Evolutionary conservation across 768 basidiomycete genomes (phyloP).

Genomic region (Mrakia frigida): DNA sequence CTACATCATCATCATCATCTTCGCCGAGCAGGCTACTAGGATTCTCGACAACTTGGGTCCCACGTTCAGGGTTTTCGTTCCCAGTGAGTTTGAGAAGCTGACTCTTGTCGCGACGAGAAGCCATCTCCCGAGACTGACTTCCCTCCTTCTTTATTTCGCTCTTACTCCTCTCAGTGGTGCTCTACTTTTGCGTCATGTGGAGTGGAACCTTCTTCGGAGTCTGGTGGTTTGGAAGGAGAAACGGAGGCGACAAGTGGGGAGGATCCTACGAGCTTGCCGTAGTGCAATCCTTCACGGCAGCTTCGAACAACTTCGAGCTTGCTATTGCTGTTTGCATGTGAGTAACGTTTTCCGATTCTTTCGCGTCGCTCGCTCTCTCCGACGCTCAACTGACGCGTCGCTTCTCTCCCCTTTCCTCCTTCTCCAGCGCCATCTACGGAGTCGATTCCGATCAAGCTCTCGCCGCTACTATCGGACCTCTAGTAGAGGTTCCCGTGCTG

Average conservation of each 20-base stretch:
- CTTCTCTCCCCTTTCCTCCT: neutral
- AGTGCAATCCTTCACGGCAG: conserved; percentile 64
- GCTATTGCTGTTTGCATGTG: conserved; percentile 63
- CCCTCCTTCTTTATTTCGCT: neutral
- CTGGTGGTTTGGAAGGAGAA: conserved; percentile 50
- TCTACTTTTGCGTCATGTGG: conserved; percentile 76
- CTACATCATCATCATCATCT: conserved; percentile 53
- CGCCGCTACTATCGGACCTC: conserved; percentile 56
- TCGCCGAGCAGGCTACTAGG: conserved; percentile 47
- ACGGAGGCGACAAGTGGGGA: conserved; percentile 39
- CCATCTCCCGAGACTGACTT: conserved; percentile 38
- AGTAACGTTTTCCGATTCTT: neutral
- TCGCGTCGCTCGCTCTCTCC: neutral
- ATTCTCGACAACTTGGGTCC: conserved; percentile 68
- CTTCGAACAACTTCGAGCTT: conserved; percentile 73
- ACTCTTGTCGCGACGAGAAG: neutral
- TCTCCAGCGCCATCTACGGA: conserved; percentile 65
- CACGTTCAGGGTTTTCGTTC: conserved; percentile 75
- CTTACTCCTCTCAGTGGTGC: conserved; percentile 10
- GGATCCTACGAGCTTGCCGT: conserved; percentile 65
- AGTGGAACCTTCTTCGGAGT: conserved; percentile 45
- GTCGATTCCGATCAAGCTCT: conserved; percentile 71
- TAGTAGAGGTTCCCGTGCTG: conserved; percentile 62
- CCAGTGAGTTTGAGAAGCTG: conserved; percentile 41
- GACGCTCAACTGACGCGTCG: neutral